Base-by-base conservation (phyloP, 441 rosid species). In the Gossypium gossypioides region DNA sequence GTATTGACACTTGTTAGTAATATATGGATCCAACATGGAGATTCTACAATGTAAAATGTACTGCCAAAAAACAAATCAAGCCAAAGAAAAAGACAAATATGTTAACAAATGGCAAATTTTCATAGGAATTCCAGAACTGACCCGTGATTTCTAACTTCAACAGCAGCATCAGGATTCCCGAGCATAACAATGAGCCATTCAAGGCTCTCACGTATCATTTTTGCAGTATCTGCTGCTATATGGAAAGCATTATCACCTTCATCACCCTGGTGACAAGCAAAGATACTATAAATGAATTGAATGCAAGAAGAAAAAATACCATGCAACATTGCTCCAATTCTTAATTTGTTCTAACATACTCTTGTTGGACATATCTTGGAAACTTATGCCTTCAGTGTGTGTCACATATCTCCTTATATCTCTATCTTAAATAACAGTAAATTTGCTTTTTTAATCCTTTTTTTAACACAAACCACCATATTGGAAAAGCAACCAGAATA, bases 241-340 rank as follows among this genome's bases (percentile, higher is more conserved):
- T 93, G 99, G 84, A 96, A 96, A 71, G 98, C 98, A 79, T 89
- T 91, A 73, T 91, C 91, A 55, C 99, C 98, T 81, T 96, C 98
- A 84, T 96, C 99, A 74, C 92, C 97, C 99, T 95, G 86, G 75
- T 24, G 74, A 75, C 64, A 32, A 77, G 18, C 24, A 57, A 75
- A 73, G 73, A 69, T 69, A 71, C 60, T 57, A 67, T 65, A 69
- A 40, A 69, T 56, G 79, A 58, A 76, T 58, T 66, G 79, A 75
- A 37, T 77, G 69, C 69, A 71, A 67, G 32, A 61, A 69, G 24
- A 64, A 73, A 52, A 72, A 7, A 16, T 18, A 21, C 58, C 63
- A 37, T 55, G 19, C 55, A 60, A 59, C 13, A 15, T 40, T 2
- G 1, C 57, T n/a, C 24, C n/a, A 25, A 24, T 48, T 48, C 57